Percentiles rank a stretch among this genome's conserved stretches.
These are phyloP conservation scores for Curvularia sp. DNA, from an alignment of 2,329 filamentous ascomycete genomes.

Conservation along the genomic window DNA sequence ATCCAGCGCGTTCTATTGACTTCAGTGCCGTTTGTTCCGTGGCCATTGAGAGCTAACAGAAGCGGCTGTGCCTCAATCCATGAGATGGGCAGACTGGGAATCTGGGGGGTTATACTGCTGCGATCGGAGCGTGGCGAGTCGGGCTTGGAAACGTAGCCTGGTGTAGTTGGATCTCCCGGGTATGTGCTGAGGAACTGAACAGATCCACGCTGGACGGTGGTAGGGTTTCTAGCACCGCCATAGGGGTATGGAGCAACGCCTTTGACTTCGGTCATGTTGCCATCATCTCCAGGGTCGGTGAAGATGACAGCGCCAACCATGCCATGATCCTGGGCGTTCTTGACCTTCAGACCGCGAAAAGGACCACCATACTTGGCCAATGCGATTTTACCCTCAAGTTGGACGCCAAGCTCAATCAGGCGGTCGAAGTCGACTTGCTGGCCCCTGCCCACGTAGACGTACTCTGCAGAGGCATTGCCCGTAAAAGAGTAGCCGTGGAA, in stretches of 20 bases:
- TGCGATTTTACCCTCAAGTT: slow-evolving; percentile 58
- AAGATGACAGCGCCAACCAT: slow-evolving; percentile 57
- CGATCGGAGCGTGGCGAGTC: slow-evolving; percentile 74
- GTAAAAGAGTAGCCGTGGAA: slow-evolving; percentile 59
- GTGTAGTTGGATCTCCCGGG: slow-evolving; percentile 50
- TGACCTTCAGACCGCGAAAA: slow-evolving; percentile 57
- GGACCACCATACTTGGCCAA: slow-evolving; percentile 56
- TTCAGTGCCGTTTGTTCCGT: slow-evolving; percentile 66
- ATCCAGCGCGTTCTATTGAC: slow-evolving; percentile 52
- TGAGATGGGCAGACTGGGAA: slow-evolving; percentile 87
- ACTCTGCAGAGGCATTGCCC: slow-evolving; percentile 57
- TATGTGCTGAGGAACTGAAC: slow-evolving; percentile 68
- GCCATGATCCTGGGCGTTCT: slow-evolving; percentile 55
- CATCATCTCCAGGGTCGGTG: slow-evolving; percentile 56
- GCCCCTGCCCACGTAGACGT: slow-evolving; percentile 55
- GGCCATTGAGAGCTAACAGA: slow-evolving; percentile 80
- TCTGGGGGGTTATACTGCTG: slow-evolving; percentile 70
- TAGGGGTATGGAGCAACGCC: slow-evolving; percentile 54
- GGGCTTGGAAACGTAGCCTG: slow-evolving; percentile 80
- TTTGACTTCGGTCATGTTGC: slow-evolving; percentile 56
- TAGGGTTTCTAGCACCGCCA: slow-evolving; percentile 55
- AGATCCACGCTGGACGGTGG: slow-evolving; percentile 55
- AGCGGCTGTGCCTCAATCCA: slow-evolving; percentile 82
- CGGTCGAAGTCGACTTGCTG: slow-evolving; percentile 57
- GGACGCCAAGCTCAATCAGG: slow-evolving; percentile 50